Evolutionary conservation across 2,329 filamentous ascomycete species (phyloP).

Genomic region (Acrocalymma vagum): DNA sequence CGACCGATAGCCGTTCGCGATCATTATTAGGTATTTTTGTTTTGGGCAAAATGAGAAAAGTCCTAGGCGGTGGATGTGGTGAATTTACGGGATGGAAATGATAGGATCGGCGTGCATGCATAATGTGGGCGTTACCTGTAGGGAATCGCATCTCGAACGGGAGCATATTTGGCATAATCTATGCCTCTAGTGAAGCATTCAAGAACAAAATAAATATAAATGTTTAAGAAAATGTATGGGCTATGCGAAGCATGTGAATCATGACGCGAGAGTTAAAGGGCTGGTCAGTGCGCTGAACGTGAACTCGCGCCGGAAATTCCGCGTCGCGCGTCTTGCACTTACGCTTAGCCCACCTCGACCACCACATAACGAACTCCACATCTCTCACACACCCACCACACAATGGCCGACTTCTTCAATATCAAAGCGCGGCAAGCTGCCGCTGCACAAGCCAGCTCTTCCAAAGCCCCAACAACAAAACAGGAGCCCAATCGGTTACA

Average conservation of each 20-base stretch:
- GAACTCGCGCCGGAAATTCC: conserved; percentile 35
- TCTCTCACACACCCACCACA: conserved; percentile 5
- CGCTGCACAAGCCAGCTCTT: conserved; percentile 75
- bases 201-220: too few species aligned
- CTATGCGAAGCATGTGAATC: neutral
- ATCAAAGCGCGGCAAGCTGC: conserved; percentile 83
- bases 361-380: conserved; percentile 10
- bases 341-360: conserved; percentile 22
- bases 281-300: conserved; percentile 34
- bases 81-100: too few species aligned
- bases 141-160: too few species aligned
- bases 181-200: too few species aligned
- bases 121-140: too few species aligned
- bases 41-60: too few species aligned
- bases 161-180: too few species aligned
- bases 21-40: too few species aligned
- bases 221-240: too few species aligned
- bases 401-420: conserved; percentile 94
- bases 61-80: too few species aligned
- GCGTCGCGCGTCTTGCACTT: conserved; percentile 43
- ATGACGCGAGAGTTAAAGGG: neutral
- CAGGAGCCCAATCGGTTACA: conserved; percentile 75
- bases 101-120: too few species aligned
- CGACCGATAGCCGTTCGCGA: too few species aligned
- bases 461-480: conserved; percentile 69